phyloP scores from a whole-genome alignment of 345 rosid genomes.

The Gossypium sturtianum region DNA sequence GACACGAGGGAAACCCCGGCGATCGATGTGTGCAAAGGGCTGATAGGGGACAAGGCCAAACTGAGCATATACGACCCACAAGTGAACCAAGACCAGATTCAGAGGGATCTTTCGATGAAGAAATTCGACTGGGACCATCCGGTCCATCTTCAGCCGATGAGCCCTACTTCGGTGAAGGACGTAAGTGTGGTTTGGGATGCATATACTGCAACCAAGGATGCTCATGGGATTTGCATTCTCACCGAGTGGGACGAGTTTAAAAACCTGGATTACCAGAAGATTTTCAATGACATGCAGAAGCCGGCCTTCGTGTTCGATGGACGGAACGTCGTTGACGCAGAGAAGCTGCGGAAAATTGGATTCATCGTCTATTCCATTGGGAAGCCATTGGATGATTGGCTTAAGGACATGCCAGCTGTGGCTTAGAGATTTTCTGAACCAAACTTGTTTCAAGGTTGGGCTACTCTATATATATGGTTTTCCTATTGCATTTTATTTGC shows the following conservation, averaged over 20 bases:
- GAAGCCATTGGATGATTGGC: conserved; percentile 47
- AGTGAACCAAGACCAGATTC: conserved; percentile 58
- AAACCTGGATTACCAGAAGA: conserved; percentile 44
- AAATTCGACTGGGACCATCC: conserved; percentile 77
- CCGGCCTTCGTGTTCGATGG: conserved; percentile 46
- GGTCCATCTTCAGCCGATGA: conserved; percentile 49
- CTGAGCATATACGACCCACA: conserved; percentile 63
- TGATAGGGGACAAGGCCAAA: conserved; percentile 52
- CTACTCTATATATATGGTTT: background rate
- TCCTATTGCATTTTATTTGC: background rate
- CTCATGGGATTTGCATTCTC: conserved; percentile 57
- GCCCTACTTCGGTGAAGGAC: conserved; percentile 42
- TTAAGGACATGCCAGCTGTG: conserved; percentile 51
- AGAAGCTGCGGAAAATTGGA: conserved; percentile 38
- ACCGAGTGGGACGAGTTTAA: conserved; percentile 73
- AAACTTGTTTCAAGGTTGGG: background rate
- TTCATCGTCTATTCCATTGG: conserved; percentile 47
- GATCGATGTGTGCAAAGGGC: conserved; percentile 63
- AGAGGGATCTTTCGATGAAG: conserved; percentile 57
- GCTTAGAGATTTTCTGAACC: conserved; percentile 16
- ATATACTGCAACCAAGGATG: conserved; percentile 54
- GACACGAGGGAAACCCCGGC: conserved; percentile 82
- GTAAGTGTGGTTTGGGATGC: conserved; percentile 46
- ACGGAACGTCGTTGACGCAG: conserved; percentile 29
- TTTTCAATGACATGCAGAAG: conserved; percentile 38